Evolutionary conservation across 2,329 filamentous ascomycete genomes (phyloP), one percentile per base, ranked within the genome.

Genomic region (Nemania sp.): DNA sequence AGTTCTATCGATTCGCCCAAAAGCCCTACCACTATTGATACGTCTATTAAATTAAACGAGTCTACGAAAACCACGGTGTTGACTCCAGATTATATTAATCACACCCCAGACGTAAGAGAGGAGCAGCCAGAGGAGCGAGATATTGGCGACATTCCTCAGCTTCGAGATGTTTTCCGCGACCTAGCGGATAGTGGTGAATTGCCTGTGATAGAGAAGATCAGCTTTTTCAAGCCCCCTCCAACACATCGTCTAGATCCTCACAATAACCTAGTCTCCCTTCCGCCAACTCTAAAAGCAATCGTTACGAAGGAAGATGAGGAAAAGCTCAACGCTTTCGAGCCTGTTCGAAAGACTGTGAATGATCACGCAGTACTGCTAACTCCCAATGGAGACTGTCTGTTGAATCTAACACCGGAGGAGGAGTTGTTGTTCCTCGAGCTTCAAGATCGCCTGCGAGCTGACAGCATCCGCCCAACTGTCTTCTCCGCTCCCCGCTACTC

Each of bases 331-430:
- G 77, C 80, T 1, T 86, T 86, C 49, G 79, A 81, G 62, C 78
- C 85, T 11, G 84, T 89, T 9, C 83, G 81, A 61, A 89, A 88
- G 72, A 75, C 87, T 40, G 78, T 86, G 1, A 87, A 89, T 63
- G 87, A 86, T 57, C 82, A 83, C 72, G 83, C 88, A 25, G 86
- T 90, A 64, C 82, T 93, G 66, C 85, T 93, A 54, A 92, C 90
- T 0, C 89, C 90, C 0, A 87, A 89, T 63, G 90, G 90, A 11
- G 87, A 91, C 64, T 90, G 89, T 71, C 80, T 94, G n/a, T 87
- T 88, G 65, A 88, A 90, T 59, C 76, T 95, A 55, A 87, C 82
- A 1, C 76, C 82, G 3, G 85, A 88, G 43, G 87, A 93, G 64
- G 90, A 93, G 70, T 80, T 87, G 35, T 82, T 83, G 4, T 93